phyloP scores from a whole-genome alignment of 352 stramenopile species.

The Stephanocyclus meneghinianus region DNA sequence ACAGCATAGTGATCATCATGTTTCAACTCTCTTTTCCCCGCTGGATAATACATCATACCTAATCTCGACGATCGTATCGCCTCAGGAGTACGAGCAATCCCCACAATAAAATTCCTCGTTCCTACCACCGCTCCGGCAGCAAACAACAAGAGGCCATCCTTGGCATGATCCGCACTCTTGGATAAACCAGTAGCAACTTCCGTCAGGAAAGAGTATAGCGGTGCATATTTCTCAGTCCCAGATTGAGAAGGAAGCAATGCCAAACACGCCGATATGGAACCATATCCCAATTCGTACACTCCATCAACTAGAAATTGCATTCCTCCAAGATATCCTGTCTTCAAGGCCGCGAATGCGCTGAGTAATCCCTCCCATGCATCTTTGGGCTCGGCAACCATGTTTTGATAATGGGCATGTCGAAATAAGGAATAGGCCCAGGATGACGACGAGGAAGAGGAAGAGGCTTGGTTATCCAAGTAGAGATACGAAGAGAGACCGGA shows the following conservation, averaged over 20 bases:
- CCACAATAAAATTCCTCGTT: slow-evolving; percentile 33
- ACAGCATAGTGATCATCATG: not conserved
- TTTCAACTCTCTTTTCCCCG: slow-evolving; percentile 16
- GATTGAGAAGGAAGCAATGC: slow-evolving; percentile 7
- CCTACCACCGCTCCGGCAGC: slow-evolving; percentile 24
- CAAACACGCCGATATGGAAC: slow-evolving; percentile 22
- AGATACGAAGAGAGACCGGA: not conserved
- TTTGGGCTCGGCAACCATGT: slow-evolving; percentile 31
- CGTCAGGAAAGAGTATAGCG: slow-evolving; percentile 12
- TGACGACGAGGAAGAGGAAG: not conserved
- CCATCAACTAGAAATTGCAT: slow-evolving; percentile 21
- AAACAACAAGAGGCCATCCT: slow-evolving; percentile 26
- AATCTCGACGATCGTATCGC: slow-evolving; percentile 14
- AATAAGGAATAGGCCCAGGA: slow-evolving; percentile 25
- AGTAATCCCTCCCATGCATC: slow-evolving; percentile 32
- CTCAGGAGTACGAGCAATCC: slow-evolving; percentile 27
- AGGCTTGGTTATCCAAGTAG: not conserved
- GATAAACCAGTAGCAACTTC: slow-evolving; percentile 15
- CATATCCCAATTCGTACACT: slow-evolving; percentile 32
- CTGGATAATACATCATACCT: slow-evolving; percentile 49
- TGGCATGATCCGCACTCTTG: slow-evolving; percentile 14
- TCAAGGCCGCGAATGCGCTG: slow-evolving; percentile 19
- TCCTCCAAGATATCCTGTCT: slow-evolving; percentile 23
- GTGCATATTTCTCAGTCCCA: not conserved
- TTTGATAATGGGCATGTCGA: slow-evolving; percentile 19